phyloP scores from a whole-genome alignment of 2,329 filamentous ascomycete genomes.

The Myriosclerotinia duriaeana region DNA sequence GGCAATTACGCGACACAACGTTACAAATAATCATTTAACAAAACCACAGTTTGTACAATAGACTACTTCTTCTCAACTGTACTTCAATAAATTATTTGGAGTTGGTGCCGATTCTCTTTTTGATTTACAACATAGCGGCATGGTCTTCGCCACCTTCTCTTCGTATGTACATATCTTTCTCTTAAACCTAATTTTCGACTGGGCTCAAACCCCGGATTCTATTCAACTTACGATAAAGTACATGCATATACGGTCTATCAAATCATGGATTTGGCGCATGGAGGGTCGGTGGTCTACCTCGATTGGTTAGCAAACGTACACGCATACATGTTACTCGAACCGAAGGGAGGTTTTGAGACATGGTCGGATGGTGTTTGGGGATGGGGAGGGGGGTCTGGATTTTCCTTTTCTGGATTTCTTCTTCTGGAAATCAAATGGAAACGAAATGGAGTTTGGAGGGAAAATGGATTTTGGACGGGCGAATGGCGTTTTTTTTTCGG shows the following conservation, averaged over 20 bases:
- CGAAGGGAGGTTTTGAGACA: neutral
- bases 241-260: neutral
- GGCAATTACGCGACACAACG: neutral
- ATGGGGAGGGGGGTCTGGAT: neutral
- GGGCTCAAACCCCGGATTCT: neutral
- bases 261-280: slow-evolving; percentile 3
- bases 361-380: neutral
- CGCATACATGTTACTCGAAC: slow-evolving; percentile 10
- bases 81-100: neutral
- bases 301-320: slow-evolving; percentile 12
- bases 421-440: neutral
- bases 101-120: neutral
- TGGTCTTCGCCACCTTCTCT: neutral
- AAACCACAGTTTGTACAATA: neutral
- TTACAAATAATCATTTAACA: neutral
- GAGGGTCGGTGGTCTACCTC: neutral
- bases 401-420: neutral
- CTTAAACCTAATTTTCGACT: slow-evolving; percentile 2
- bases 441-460: neutral
- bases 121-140: neutral
- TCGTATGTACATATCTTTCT: neutral
- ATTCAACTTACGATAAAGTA: neutral
- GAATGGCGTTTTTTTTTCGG: neutral
- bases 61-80: neutral
- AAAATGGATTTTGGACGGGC: neutral